These are phyloP conservation scores for Eutreptiella sp. DNA, from an alignment of 208 protist species.

Conservation along the genomic window DNA sequence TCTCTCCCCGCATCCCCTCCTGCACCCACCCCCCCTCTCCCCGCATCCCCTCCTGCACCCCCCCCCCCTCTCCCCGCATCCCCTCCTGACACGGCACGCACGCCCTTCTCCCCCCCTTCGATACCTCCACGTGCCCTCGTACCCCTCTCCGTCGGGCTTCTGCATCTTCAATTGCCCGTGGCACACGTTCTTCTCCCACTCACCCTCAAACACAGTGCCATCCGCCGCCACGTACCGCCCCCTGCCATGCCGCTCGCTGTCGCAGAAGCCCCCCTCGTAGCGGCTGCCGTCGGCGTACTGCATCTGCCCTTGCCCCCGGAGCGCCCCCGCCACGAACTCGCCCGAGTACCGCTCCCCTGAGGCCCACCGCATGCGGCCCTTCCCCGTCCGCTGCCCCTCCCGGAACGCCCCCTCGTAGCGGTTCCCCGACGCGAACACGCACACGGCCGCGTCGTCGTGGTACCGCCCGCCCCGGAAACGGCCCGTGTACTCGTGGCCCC, in stretches of 20 bases:
- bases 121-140: conserved; percentile 49
- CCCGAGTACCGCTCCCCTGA: not conserved
- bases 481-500: conserved; percentile 11
- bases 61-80: too few relatives aligned
- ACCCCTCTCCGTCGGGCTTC: conserved; percentile 48
- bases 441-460: not conserved
- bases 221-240: conserved; percentile 24
- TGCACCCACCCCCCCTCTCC: too few relatives aligned
- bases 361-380: not conserved
- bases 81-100: not conserved
- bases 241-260: conserved; percentile 1
- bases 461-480: not conserved
- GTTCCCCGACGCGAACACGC: too few relatives aligned
- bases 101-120: conserved; percentile 42
- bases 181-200: conserved; percentile 24
- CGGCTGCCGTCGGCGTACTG: not conserved
- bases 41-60: too few relatives aligned
- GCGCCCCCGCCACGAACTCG: not conserved
- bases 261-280: conserved; percentile 25
- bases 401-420: too few relatives aligned
- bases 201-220: conserved; percentile 26
- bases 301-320: too few relatives aligned
- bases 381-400: too few relatives aligned
- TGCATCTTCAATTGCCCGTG: conserved; percentile 31
- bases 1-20: too few relatives aligned